A percentile compares a stretch with the other conserved stretches of the same genome.
Conservation (phyloP, 805 yeast genomes). For the Kodamaea laetipori region DNA sequence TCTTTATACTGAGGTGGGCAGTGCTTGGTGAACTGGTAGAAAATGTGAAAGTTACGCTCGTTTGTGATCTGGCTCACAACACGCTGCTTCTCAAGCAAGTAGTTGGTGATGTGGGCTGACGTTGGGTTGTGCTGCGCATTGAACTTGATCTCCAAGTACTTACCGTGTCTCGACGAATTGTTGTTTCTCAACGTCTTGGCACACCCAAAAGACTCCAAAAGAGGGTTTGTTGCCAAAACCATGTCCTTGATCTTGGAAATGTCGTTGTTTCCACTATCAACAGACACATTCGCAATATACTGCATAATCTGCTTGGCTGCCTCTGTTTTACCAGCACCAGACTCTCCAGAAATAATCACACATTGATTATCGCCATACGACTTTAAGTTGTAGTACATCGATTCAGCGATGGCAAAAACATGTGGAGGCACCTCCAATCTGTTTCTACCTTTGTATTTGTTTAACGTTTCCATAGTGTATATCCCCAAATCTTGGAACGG, state of each 20-base stretch:
- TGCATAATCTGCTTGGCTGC: slow-evolving; percentile 98
- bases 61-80: slow-evolving; percentile 92
- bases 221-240: slow-evolving; percentile 96
- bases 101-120: slow-evolving; percentile 94
- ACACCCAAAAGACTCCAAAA: slow-evolving; percentile 89
- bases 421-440: slow-evolving; percentile 97
- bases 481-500: slow-evolving; percentile 97
- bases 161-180: slow-evolving; percentile 90
- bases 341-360: slow-evolving; percentile 96
- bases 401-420: slow-evolving; percentile 95
- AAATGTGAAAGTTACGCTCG: slow-evolving; percentile 96
- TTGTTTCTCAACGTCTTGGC: slow-evolving; percentile 89
- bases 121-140: slow-evolving; percentile 77
- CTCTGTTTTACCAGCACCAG: slow-evolving; percentile 98
- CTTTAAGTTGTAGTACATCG: slow-evolving; percentile 94
- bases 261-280: slow-evolving; percentile 56
- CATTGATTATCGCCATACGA: slow-evolving; percentile 94
- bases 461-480: slow-evolving; percentile 76
- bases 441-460: slow-evolving; percentile 84
- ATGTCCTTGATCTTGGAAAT: slow-evolving; percentile 91
- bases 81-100: slow-evolving; percentile 89
- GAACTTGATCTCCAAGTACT: slow-evolving; percentile 88
- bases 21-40: slow-evolving; percentile 92
- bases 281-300: slow-evolving; percentile 88
- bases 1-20: slow-evolving; percentile 85